Base-by-base conservation (phyloP, 164 flowering plant species). In the Paratinospora sagittata region DNA sequence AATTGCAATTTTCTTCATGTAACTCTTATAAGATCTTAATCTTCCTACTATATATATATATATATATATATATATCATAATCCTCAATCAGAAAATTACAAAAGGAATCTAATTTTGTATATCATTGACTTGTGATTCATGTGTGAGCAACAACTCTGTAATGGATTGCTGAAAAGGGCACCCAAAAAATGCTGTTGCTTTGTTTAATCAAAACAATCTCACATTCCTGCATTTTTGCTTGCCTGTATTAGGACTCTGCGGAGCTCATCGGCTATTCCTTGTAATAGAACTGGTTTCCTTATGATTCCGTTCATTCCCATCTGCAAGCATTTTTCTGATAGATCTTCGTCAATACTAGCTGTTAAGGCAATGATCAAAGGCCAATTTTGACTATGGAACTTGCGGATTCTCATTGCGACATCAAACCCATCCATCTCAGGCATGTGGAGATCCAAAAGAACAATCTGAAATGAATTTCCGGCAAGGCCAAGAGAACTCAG, bases 371-470 rank as follows among this genome's bases (percentile, higher is more conserved):
- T 70, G 47, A 93, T 85, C 82, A 88, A 57, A 0, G 95, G 97
- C 93, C 91, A 88, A 65, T 70, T 73, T 6, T 83, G 87, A 70
- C 90, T 89, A 0, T 86, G 37, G 74, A 82, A 84, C 73, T 90
- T 89, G 62, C 89, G 71, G 30, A 94, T 89, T 67, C 84, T 84
- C 66, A 55, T 70, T 26, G 91, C 89, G 30, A 88, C 90, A 63
- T 90, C 97, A 73, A 83, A 92, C 0, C 97, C 98, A 73, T 94
- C 96, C 72, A 89, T 72, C 70, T 88, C 97, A 0, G 88, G 82
- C 91, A 90, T 76, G 47, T 92, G 88, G 66, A 94, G 88, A 72
- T 94, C 97, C 77, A 94, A 65, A 41, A 94, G 71, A 39, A 90
- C 80, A 3, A 92, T 75, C 70, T 85, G 90, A 68, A 82, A 80